Evolutionary conservation across 495 filamentous ascomycete genomes (phyloP).

Genomic region (Hypoxylon perforatum): DNA sequence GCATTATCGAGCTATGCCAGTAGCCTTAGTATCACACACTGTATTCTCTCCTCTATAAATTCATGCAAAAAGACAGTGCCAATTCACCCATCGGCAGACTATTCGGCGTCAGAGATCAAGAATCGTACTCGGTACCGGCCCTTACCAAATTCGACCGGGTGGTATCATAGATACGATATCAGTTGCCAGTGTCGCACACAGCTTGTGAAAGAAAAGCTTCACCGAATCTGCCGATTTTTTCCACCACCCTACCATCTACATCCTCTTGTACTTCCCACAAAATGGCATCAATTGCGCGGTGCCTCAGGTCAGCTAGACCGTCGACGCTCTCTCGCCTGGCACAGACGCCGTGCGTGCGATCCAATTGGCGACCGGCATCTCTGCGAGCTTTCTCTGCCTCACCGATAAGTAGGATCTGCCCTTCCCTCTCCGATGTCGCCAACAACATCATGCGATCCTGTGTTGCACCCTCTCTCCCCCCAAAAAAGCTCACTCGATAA

Average conservation of each 20-base stretch:
- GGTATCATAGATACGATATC: constrained; percentile 38
- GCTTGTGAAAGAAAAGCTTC: constrained; percentile 21
- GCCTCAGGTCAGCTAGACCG: constrained; percentile 56
- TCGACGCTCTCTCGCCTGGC: constrained; percentile 51
- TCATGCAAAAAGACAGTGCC: constrained; percentile 18
- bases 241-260: neutral
- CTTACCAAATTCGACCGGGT: constrained; percentile 31
- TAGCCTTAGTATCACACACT: constrained; percentile 5
- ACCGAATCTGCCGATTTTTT: constrained; percentile 14
- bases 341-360: constrained; percentile 46
- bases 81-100: constrained; percentile 23
- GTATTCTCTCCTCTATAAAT: neutral
- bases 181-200: neutral
- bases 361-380: constrained; percentile 41
- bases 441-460: neutral
- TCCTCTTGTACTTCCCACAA: constrained; percentile 1
- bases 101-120: constrained; percentile 32
- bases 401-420: constrained; percentile 52
- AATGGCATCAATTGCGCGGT: constrained; percentile 64
- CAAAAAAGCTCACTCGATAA: constrained; percentile 1
- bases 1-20: constrained; percentile 13
- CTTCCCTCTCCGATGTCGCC: constrained; percentile 45
- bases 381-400: constrained; percentile 58
- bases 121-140: constrained; percentile 27
- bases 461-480: neutral